phyloP scores from a whole-genome alignment of 345 rosid genomes.

The Mangifera indica region DNA sequence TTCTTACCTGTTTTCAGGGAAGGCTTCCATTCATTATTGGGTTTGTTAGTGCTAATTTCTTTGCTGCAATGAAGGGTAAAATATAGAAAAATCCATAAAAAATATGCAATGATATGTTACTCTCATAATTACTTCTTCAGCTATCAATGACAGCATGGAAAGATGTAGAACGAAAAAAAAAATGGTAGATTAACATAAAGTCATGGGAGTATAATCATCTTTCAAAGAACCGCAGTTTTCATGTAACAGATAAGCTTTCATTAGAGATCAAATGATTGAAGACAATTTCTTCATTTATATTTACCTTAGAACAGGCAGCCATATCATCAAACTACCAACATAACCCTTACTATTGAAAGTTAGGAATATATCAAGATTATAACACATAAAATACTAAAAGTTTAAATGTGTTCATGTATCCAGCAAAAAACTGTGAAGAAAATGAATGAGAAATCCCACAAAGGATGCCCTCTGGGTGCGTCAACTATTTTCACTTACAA shows the following conservation, averaged over 20 bases:
- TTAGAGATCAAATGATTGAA: neutral
- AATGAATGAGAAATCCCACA: neutral
- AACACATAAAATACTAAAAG: neutral
- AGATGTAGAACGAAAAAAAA: neutral
- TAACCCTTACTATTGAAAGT: neutral
- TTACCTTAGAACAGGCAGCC: neutral
- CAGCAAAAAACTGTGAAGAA: neutral
- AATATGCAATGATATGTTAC: neutral
- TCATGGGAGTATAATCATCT: neutral
- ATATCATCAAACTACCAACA: neutral
- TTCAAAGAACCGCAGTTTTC: neutral
- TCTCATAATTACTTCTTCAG: neutral
- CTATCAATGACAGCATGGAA: neutral
- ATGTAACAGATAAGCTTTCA: neutral
- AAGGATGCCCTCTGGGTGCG: too few species aligned
- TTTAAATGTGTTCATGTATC: neutral
- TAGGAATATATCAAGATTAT: neutral
- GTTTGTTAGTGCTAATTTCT: conserved; percentile 41
- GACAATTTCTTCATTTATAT: neutral
- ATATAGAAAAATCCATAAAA: neutral
- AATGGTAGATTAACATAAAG: conserved; percentile 1
- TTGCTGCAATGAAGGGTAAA: conserved; percentile 44
- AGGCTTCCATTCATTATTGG: conserved; percentile 49
- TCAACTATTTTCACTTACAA: too few species aligned
- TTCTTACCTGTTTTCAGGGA: conserved; percentile 56